These are phyloP conservation scores for Volvox reticuliferus DNA, from an alignment of 139 green algal genomes.

Conservation along the genomic window DNA sequence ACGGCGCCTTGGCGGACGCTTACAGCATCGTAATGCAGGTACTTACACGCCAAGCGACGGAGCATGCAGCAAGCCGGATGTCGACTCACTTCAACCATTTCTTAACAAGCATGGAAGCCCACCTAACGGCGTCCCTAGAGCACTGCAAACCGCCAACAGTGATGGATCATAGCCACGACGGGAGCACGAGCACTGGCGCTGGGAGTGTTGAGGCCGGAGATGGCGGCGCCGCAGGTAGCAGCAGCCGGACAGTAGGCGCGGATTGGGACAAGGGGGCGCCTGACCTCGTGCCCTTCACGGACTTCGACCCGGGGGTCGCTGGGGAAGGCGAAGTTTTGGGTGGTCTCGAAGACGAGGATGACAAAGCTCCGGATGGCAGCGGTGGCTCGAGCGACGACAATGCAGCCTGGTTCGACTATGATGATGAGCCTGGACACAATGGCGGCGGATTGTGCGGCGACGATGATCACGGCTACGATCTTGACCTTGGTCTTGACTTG, in stretches of 20 bases:
- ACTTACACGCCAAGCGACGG: neutral
- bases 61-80: neutral
- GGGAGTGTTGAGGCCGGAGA: neutral
- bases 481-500: conserved; percentile 41
- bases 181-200: neutral
- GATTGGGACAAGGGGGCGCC: neutral
- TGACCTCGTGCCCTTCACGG: conserved; percentile 60
- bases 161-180: neutral
- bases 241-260: neutral
- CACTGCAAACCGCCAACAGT: too few species aligned
- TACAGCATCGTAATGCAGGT: neutral
- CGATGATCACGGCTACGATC: conserved; percentile 4
- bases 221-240: neutral
- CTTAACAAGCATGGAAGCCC: neutral
- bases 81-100: neutral
- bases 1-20: conserved; percentile 7
- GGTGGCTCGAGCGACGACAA: neutral
- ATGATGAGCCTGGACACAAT: neutral
- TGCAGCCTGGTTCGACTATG: neutral
- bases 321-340: conserved; percentile 48
- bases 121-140: neutral
- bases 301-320: conserved; percentile 41
- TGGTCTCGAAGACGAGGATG: conserved; percentile 11
- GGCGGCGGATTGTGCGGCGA: neutral
- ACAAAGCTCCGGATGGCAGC: neutral